phyloP scores from a whole-genome alignment of 805 yeast genomes.

The Lachancea quebecensis region DNA sequence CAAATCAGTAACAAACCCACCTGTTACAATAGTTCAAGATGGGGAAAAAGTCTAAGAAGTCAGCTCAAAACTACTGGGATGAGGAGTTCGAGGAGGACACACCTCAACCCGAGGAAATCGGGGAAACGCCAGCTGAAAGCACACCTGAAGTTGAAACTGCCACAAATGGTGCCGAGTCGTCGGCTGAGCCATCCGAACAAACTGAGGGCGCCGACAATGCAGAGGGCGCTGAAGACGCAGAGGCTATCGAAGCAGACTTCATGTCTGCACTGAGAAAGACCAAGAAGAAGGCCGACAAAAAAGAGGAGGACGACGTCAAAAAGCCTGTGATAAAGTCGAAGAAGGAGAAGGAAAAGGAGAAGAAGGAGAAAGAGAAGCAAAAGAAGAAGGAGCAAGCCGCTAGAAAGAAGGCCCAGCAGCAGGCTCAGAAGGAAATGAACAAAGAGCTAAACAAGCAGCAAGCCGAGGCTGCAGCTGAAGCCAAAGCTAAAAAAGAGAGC shows the following conservation, averaged over 20 bases:
- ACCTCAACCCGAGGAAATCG: conserved; percentile 21
- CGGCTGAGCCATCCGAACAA: conserved; percentile 2
- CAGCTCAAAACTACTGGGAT: conserved; percentile 75
- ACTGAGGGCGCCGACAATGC: conserved; percentile 22
- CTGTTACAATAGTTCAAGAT: conserved; percentile 15
- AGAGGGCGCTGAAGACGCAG: conserved; percentile 34
- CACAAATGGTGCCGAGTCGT: conserved; percentile 1
- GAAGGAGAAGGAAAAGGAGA: conserved; percentile 91
- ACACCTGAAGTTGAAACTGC: conserved; percentile 15
- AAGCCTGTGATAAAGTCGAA: conserved; percentile 79
- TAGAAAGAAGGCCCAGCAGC: conserved; percentile 70
- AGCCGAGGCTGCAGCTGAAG: conserved; percentile 31
- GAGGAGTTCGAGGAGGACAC: conserved; percentile 55
- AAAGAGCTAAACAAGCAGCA: conserved; percentile 40
- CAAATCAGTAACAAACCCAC: neutral
- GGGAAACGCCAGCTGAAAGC: conserved; percentile 5
- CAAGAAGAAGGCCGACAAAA: conserved; percentile 67
- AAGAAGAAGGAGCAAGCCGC: conserved; percentile 86
- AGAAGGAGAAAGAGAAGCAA: conserved; percentile 87
- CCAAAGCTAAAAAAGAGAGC: conserved; percentile 31
- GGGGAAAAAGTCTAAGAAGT: conserved; percentile 55
- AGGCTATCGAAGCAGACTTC: conserved; percentile 57
- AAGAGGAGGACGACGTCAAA: conserved; percentile 48
- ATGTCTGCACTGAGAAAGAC: conserved; percentile 77
- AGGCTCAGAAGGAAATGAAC: conserved; percentile 52